Evolutionary conservation across 2,329 filamentous ascomycete species (phyloP).

Genomic region (Thermochaetoides dissita): DNA sequence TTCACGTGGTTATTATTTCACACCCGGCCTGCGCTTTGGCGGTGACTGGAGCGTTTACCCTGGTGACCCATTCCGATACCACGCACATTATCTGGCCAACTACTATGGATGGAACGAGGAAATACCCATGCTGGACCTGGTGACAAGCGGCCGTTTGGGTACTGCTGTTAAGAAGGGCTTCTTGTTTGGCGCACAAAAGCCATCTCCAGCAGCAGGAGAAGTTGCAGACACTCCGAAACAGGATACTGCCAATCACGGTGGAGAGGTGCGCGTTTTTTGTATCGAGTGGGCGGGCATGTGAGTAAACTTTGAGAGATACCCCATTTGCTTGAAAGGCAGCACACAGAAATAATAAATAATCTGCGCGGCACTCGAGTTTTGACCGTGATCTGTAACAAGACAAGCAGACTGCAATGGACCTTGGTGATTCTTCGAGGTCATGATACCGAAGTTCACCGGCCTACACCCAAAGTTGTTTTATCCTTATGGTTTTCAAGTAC

Average conservation of each 20-base stretch:
- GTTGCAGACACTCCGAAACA: slow-evolving; percentile 13
- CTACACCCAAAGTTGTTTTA: too few relatives aligned
- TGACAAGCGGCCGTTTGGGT: slow-evolving; percentile 73
- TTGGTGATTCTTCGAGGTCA: too few relatives aligned
- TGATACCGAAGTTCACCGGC: too few relatives aligned
- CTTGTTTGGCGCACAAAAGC: slow-evolving; percentile 59
- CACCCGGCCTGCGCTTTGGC: slow-evolving; percentile 85
- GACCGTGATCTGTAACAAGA: too few relatives aligned
- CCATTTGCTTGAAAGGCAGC: background rate
- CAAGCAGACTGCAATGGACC: too few relatives aligned
- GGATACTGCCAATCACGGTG: slow-evolving; percentile 18
- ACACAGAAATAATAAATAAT: too few relatives aligned
- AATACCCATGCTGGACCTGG: slow-evolving; percentile 69
- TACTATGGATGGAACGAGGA: slow-evolving; percentile 77
- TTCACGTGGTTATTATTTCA: slow-evolving; percentile 66
- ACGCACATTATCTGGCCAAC: slow-evolving; percentile 86
- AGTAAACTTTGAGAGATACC: slow-evolving; percentile 16
- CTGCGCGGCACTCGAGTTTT: too few relatives aligned
- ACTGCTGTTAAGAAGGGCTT: slow-evolving; percentile 96
- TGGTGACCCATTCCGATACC: slow-evolving; percentile 84
- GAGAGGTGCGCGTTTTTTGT: slow-evolving; percentile 56
- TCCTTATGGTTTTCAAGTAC: too few relatives aligned
- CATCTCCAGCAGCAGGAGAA: slow-evolving; percentile 16
- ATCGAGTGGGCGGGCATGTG: slow-evolving; percentile 93
- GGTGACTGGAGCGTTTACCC: slow-evolving; percentile 92